A percentile compares a stretch with the other conserved stretches of the same genome.
Conservation (phyloP, 148 eudicot genomes). For the Silene conica region DNA sequence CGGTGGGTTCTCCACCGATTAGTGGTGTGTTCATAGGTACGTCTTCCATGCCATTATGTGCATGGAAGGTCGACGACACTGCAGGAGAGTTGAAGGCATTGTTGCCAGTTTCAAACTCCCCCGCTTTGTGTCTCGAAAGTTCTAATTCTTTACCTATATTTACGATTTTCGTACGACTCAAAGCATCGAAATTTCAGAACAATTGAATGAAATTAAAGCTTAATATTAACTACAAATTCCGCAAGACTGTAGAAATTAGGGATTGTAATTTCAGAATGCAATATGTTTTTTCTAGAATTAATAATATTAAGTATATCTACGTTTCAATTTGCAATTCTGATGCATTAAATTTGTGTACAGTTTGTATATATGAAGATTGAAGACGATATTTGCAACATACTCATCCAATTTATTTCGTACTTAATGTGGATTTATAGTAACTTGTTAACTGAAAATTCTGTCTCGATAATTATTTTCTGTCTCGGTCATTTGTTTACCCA, state of each 20-base stretch:
- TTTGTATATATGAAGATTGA: neutral
- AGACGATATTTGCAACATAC: neutral
- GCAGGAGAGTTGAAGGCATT: constrained; percentile 32
- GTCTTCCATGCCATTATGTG: constrained; percentile 20
- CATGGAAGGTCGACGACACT: neutral
- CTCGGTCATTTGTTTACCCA: too few relatives aligned
- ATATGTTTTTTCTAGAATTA: neutral
- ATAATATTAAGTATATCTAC: neutral
- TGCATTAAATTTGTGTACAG: neutral
- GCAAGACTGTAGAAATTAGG: too few relatives aligned
- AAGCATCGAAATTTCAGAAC: neutral
- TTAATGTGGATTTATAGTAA: constrained; percentile 5
- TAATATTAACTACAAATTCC: too few relatives aligned
- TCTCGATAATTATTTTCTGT: too few relatives aligned
- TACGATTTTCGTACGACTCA: neutral
- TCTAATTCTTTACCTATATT: constrained; percentile 24
- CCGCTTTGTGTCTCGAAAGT: constrained; percentile 25
- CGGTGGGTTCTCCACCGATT: constrained; percentile 9
- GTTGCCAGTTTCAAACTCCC: constrained; percentile 22
- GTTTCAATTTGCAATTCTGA: neutral
- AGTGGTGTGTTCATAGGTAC: constrained; percentile 32
- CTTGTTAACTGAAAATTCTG: too few relatives aligned
- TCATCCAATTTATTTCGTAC: neutral
- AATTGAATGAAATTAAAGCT: neutral
- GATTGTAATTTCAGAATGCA: neutral